Conservation (phyloP, 331 rosid genomes). For the Pyrus hybrid region DNA sequence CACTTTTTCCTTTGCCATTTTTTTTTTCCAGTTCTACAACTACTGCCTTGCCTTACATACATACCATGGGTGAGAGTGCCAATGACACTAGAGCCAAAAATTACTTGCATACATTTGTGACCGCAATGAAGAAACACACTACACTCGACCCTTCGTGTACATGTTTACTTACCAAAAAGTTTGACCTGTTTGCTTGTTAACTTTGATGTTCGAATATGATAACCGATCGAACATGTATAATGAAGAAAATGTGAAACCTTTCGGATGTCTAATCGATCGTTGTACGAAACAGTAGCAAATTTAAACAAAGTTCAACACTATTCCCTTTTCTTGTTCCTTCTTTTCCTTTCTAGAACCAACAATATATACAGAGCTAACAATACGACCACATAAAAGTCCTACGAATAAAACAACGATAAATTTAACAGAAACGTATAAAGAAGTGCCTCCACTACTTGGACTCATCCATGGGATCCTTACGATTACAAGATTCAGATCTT, state of each 20-base stretch:
- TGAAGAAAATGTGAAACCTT: neutral
- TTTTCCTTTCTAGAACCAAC: neutral
- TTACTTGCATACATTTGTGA: too few species aligned
- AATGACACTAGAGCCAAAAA: too few species aligned
- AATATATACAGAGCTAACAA: neutral
- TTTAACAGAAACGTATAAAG: neutral
- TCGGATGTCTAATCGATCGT: neutral
- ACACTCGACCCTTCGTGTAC: too few species aligned
- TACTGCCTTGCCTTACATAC: too few species aligned
- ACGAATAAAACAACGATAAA: neutral
- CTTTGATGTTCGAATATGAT: neutral
- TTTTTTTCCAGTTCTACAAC: too few species aligned
- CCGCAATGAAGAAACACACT: too few species aligned
- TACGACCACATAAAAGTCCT: neutral
- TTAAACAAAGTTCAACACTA: neutral
- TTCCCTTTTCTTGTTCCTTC: neutral
- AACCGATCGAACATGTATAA: neutral
- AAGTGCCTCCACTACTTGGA: conserved; percentile 33
- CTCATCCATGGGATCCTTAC: conserved; percentile 66
- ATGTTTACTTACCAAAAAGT: neutral
- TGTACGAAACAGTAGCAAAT: neutral
- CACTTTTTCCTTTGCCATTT: too few species aligned
- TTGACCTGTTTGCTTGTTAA: neutral
- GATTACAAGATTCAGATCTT: conserved; percentile 62
- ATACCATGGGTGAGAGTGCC: too few species aligned